These are phyloP conservation scores for Vinca minor DNA, from an alignment of 257 asterid genomes.

Conservation along the genomic window DNA sequence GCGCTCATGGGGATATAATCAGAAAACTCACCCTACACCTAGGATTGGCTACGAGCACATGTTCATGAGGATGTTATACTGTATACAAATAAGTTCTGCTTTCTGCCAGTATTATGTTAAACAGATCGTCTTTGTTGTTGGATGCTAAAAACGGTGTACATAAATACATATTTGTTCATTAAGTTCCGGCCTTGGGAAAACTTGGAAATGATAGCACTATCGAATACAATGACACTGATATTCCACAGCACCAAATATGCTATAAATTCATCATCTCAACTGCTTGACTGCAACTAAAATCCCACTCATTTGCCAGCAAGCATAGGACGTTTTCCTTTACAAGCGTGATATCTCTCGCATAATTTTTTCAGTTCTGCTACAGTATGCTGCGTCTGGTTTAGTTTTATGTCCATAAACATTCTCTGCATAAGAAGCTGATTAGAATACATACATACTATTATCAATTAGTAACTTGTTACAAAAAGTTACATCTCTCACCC, in stretches of 20 bases:
- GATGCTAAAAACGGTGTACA: not conserved
- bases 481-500: constrained; percentile 31
- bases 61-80: too few relatives aligned
- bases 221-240: not conserved
- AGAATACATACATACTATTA: not conserved
- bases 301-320: constrained; percentile 32
- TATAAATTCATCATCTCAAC: not conserved
- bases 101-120: not conserved
- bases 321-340: constrained; percentile 57
- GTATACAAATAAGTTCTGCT: not conserved
- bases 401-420: constrained; percentile 89
- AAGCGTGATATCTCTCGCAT: constrained; percentile 62
- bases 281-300: not conserved
- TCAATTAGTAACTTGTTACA: not conserved
- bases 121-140: not conserved
- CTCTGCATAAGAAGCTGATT: constrained; percentile 40
- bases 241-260: not conserved
- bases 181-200: not conserved
- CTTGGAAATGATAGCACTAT: too few relatives aligned
- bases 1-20: constrained; percentile 53
- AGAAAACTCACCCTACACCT: not conserved
- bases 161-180: not conserved
- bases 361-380: constrained; percentile 69
- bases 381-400: constrained; percentile 87
- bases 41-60: not conserved